These are phyloP conservation scores for Tolypocladium cylindrosporum DNA, from an alignment of 2,329 filamentous ascomycete genomes.

Conservation along the genomic window DNA sequence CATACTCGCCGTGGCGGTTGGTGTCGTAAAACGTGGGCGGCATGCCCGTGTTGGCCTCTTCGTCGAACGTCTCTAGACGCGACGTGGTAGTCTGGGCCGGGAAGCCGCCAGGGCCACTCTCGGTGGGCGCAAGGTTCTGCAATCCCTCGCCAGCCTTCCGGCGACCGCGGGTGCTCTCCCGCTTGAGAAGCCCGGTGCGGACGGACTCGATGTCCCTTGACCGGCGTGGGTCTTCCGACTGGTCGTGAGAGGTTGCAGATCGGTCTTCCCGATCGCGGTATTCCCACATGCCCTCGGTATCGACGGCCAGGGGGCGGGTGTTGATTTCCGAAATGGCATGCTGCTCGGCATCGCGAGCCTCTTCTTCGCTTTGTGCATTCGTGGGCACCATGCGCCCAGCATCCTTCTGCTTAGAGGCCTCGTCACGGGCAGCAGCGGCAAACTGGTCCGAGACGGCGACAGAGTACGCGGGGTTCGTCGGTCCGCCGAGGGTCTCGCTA, in stretches of 20 bases:
- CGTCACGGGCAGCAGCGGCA: slow-evolving; percentile 53
- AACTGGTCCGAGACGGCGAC: slow-evolving; percentile 63
- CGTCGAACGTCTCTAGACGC: slow-evolving; percentile 27
- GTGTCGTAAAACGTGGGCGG: slow-evolving; percentile 19
- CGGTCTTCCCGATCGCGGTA: slow-evolving; percentile 5
- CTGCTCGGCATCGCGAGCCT: slow-evolving; percentile 26
- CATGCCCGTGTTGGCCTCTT: slow-evolving; percentile 30
- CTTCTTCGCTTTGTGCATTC: slow-evolving; percentile 14
- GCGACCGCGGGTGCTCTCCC: slow-evolving; percentile 37
- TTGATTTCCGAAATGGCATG: slow-evolving; percentile 36
- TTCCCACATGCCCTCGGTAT: slow-evolving; percentile 14
- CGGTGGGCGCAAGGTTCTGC: slow-evolving; percentile 21
- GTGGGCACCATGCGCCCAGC: slow-evolving; percentile 54
- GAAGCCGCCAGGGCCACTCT: slow-evolving; percentile 13
- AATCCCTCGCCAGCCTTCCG: slow-evolving; percentile 38
- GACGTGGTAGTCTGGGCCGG: slow-evolving; percentile 19
- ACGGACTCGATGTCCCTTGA: slow-evolving; percentile 28
- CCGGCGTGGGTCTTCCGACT: slow-evolving; percentile 23
- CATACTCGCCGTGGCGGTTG: slow-evolving; percentile 9
- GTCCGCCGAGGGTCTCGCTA: slow-evolving; percentile 47
- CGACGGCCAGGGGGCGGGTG: slow-evolving; percentile 18
- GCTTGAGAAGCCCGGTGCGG: slow-evolving; percentile 25
- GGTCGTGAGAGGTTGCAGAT: slow-evolving; percentile 11
- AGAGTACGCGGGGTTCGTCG: slow-evolving; percentile 71
- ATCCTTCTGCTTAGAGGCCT: slow-evolving; percentile 50